phyloP scores from a whole-genome alignment of 2,329 filamentous ascomycete species.

The Hymenoscyphus infarciens region DNA sequence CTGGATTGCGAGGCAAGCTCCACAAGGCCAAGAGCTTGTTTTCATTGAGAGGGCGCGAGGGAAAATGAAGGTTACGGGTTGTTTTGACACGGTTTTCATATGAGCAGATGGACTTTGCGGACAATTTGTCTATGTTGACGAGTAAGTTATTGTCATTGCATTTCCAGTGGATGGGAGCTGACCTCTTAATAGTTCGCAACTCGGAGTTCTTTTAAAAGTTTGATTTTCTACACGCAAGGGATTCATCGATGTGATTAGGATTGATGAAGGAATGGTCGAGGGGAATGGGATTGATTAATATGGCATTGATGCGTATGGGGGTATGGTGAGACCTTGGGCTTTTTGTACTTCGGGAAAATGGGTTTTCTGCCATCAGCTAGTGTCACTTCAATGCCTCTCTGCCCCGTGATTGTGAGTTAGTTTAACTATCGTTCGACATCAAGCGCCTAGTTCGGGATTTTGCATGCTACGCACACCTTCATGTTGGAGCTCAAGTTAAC shows the following conservation, averaged over 20 bases:
- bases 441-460: too few species aligned
- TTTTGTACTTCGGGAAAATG: too few species aligned
- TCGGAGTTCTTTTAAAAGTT: background rate
- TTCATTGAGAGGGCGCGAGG: background rate
- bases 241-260: background rate
- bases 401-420: too few species aligned
- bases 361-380: too few species aligned
- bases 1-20: background rate
- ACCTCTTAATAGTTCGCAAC: background rate
- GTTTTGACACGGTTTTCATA: background rate
- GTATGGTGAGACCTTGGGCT: too few species aligned
- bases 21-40: constrained; percentile 1
- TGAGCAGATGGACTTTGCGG: background rate
- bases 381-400: too few species aligned
- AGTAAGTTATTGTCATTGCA: background rate
- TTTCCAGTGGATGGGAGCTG: background rate
- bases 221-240: background rate
- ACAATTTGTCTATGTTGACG: background rate
- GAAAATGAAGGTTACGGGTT: background rate
- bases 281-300: too few species aligned
- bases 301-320: too few species aligned
- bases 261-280: background rate
- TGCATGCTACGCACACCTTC: too few species aligned
- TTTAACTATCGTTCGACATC: background rate
- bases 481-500: background rate